A percentile compares a stretch with the other conserved stretches of the same genome.
phyloP scores from a whole-genome alignment of 306 rosid species.

The Morella rubra region DNA sequence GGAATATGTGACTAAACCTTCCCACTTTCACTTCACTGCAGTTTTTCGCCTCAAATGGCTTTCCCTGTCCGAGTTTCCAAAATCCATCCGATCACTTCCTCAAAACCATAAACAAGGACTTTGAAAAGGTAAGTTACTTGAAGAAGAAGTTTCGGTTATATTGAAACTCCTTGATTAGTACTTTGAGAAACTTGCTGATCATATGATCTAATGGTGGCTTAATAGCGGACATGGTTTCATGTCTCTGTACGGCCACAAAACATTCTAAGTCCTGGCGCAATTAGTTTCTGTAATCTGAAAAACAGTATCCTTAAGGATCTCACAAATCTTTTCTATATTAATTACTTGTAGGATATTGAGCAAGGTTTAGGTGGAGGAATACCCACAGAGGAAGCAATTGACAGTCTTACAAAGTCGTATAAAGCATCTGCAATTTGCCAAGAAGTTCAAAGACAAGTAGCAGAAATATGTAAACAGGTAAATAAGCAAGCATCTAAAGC shows the following conservation, averaged over 20 bases:
- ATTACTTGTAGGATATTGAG: constrained; percentile 31
- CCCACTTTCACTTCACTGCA: constrained; percentile 17
- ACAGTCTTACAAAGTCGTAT: constrained; percentile 23
- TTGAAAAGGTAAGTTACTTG: constrained; percentile 42
- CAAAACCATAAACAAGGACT: constrained; percentile 69
- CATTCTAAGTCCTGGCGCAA: background rate
- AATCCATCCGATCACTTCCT: constrained; percentile 73
- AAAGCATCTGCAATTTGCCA: constrained; percentile 15
- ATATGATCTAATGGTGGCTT: no score
- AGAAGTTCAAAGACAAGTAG: constrained; percentile 25
- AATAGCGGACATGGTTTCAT: background rate
- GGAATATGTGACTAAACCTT: background rate
- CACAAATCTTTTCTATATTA: background rate
- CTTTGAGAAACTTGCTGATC: no score
- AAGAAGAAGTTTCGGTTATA: background rate
- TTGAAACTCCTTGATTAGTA: background rate
- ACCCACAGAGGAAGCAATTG: constrained; percentile 30
- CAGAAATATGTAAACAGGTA: constrained; percentile 27
- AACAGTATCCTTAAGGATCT: background rate
- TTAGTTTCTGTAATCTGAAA: background rate
- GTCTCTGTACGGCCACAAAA: background rate
- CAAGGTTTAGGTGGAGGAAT: constrained; percentile 4
- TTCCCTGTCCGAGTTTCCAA: constrained; percentile 66
- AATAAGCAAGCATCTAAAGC: background rate
- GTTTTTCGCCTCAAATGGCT: constrained; percentile 66